A percentile compares a stretch with the other conserved stretches of the same genome.
phyloP scores from a whole-genome alignment of 306 rosid species.

The Vicia villosa region DNA sequence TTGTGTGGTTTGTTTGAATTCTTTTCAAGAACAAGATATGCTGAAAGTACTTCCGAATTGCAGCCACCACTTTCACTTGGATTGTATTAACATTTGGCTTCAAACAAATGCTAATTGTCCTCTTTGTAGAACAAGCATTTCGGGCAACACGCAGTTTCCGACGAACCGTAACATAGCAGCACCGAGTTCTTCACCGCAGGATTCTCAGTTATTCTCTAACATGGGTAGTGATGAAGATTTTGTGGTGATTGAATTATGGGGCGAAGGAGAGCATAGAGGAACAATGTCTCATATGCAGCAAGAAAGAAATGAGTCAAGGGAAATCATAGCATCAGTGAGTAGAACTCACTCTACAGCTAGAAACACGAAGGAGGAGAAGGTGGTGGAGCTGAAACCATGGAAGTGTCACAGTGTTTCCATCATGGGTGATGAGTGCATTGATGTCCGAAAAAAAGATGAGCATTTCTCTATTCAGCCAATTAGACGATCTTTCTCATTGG shows the following conservation, averaged over 20 bases:
- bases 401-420: conserved; percentile 57
- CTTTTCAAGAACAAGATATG: conserved; percentile 55
- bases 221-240: conserved; percentile 72
- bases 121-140: conserved; percentile 63
- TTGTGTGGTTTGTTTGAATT: conserved; percentile 67
- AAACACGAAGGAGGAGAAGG: background rate
- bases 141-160: conserved; percentile 41
- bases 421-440: conserved; percentile 79
- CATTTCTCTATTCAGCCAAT: conserved; percentile 62
- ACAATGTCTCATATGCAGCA: conserved; percentile 40
- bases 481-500: conserved; percentile 74
- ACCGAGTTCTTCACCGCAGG: conserved; percentile 84
- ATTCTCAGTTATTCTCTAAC: conserved; percentile 53
- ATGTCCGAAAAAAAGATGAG: conserved; percentile 58
- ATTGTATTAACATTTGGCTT: conserved; percentile 74
- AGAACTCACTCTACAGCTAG: conserved; percentile 14
- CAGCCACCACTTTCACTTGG: conserved; percentile 64
- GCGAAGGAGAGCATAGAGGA: conserved; percentile 46
- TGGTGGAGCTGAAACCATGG: conserved; percentile 35
- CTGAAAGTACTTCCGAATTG: conserved; percentile 59
- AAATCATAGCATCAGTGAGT: conserved; percentile 15
- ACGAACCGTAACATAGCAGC: conserved; percentile 58
- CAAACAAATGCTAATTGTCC: conserved; percentile 66
- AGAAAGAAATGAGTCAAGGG: conserved; percentile 43
- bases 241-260: conserved; percentile 65